Conservation (phyloP, 176 grass and related monocot genomes). For the Rhynchospora pubera region DNA sequence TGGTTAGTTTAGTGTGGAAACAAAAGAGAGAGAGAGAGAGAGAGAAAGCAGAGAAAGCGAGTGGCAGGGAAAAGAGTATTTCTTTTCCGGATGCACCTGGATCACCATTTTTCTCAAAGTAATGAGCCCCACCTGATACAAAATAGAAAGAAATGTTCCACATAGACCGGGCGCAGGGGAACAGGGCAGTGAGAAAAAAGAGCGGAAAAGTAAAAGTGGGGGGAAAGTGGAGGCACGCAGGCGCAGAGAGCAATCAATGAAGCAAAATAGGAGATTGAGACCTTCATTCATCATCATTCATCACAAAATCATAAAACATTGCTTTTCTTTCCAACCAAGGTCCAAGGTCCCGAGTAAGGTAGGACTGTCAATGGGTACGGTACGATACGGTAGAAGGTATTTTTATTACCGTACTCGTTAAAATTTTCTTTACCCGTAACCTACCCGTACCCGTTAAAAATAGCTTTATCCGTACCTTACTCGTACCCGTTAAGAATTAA, state of each 20-base stretch:
- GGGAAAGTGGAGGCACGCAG: slow-evolving; percentile 1
- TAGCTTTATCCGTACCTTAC: too few relatives aligned
- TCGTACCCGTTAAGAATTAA: too few relatives aligned
- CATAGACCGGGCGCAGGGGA: not conserved
- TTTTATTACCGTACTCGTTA: too few relatives aligned
- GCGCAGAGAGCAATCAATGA: not conserved
- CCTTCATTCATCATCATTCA: too few relatives aligned
- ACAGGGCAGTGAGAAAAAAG: not conserved
- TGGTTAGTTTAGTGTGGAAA: slow-evolving; percentile 13
- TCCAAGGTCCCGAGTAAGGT: too few relatives aligned
- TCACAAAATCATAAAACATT: not conserved
- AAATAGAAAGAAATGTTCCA: not conserved
- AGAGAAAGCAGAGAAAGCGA: not conserved
- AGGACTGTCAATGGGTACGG: too few relatives aligned
- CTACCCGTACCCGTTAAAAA: too few relatives aligned
- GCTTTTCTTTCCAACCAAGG: slow-evolving; percentile 3
- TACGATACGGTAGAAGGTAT: too few relatives aligned
- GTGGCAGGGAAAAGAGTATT: not conserved
- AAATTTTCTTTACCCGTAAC: too few relatives aligned
- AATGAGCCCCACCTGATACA: too few relatives aligned
- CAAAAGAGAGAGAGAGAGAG: slow-evolving; percentile 1
- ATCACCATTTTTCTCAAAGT: not conserved
- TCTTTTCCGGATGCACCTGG: slow-evolving; percentile 3
- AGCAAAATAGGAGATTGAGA: not conserved
- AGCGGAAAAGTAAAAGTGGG: not conserved